Evolutionary conservation across 345 rosid species (phyloP).

Genomic region (Hibiscus syriacus): DNA sequence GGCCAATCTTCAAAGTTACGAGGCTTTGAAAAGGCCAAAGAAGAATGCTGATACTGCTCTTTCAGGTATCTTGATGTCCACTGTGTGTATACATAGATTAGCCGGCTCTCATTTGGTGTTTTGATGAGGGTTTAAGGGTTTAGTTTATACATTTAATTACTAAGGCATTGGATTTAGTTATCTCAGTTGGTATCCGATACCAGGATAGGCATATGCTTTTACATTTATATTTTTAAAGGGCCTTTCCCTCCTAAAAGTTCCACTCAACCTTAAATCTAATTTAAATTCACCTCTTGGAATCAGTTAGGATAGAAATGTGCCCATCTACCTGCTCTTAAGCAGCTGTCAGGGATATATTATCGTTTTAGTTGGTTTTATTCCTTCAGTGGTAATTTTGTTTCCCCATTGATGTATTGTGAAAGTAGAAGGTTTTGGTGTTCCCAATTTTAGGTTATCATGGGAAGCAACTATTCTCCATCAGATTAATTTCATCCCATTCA

Average conservation of each 20-base stretch:
- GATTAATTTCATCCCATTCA: too few species aligned
- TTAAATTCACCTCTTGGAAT: too few species aligned
- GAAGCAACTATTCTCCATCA: background rate
- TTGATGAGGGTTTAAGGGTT: background rate
- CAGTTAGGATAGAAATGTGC: too few species aligned
- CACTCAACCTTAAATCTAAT: background rate
- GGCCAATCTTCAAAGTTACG: slow-evolving; percentile 56
- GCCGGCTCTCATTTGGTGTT: background rate
- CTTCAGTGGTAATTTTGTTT: too few species aligned
- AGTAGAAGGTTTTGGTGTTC: background rate
- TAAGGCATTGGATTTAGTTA: background rate
- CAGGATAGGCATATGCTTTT: background rate
- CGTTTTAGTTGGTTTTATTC: too few species aligned
- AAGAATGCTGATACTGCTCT: slow-evolving; percentile 41
- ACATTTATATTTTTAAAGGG: background rate
- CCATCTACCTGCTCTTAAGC: too few species aligned
- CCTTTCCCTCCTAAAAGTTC: background rate
- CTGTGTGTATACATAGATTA: background rate
- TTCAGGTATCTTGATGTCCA: slow-evolving; percentile 37
- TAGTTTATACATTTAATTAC: background rate
- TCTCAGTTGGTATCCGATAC: background rate
- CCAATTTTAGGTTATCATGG: background rate
- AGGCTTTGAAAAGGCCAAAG: slow-evolving; percentile 73
- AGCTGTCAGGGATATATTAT: too few species aligned
- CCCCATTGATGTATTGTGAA: too few species aligned